Conservation (phyloP, 2,329 filamentous ascomycete species). For the Aspergillus melleus region DNA sequence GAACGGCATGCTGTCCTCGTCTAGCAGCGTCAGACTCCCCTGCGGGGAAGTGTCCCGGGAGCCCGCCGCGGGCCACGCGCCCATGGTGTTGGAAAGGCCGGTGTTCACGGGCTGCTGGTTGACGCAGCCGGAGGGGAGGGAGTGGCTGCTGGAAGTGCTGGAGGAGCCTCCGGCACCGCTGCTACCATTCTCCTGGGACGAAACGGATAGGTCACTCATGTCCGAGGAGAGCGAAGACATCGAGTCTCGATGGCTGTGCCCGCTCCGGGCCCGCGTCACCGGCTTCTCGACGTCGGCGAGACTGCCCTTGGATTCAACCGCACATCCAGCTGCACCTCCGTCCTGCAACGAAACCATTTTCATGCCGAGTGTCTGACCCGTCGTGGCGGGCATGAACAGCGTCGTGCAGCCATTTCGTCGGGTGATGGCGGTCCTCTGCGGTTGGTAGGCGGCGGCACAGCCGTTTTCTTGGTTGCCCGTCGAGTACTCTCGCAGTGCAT, state of each 20-base stretch:
- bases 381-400: constrained; percentile 67
- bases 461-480: constrained; percentile 60
- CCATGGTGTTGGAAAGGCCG: constrained; percentile 30
- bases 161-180: constrained; percentile 5
- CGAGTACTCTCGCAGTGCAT: constrained; percentile 65
- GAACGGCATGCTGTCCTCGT: constrained; percentile 57
- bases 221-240: constrained; percentile 37
- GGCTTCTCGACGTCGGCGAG: constrained; percentile 15
- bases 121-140: constrained; percentile 30
- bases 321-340: constrained; percentile 30
- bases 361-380: constrained; percentile 60
- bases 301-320: constrained; percentile 33
- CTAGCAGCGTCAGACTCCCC: constrained; percentile 61
- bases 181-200: constrained; percentile 31
- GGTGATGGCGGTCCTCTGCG: constrained; percentile 60
- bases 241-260: constrained; percentile 26
- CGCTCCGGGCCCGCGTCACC: constrained; percentile 13
- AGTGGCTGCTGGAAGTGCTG: constrained; percentile 28
- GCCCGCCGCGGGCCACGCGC: constrained; percentile 36
- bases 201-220: constrained; percentile 36
- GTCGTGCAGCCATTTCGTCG: constrained; percentile 63
- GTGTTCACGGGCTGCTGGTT: constrained; percentile 29
- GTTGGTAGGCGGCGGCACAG: constrained; percentile 62
- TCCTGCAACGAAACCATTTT: constrained; percentile 62
- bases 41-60: constrained; percentile 50